phyloP scores from a whole-genome alignment of 2,329 filamentous ascomycete species.

The Colletotrichum truncatum region DNA sequence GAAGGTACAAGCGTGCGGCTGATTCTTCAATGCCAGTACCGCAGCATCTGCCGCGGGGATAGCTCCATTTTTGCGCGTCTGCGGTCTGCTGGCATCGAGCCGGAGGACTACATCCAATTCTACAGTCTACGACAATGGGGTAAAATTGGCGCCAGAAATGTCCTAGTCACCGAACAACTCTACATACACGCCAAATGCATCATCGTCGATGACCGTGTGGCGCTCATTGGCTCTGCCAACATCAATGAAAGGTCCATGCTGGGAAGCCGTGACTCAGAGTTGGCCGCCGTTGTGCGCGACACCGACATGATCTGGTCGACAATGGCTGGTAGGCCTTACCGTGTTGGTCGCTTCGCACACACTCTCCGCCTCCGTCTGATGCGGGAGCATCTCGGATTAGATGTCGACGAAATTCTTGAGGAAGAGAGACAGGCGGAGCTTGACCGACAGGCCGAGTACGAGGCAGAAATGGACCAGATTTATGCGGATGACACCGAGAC shows the following conservation, averaged over 20 bases:
- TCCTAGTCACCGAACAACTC: conserved; percentile 91
- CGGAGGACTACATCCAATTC: conserved; percentile 95
- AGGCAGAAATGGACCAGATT: conserved; percentile 69
- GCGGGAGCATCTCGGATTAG: conserved; percentile 95
- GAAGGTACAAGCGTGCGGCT: conserved; percentile 94
- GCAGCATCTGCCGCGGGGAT: conserved; percentile 93
- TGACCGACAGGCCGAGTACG: conserved; percentile 64
- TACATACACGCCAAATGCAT: conserved; percentile 99
- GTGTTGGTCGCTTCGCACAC: conserved; percentile 91
- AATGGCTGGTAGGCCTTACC: conserved; percentile 91
- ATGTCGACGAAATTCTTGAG: conserved; percentile 90
- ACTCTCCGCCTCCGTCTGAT: conserved; percentile 92
- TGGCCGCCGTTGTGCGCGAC: conserved; percentile 89
- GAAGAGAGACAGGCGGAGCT: conserved; percentile 76
- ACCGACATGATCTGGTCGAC: conserved; percentile 91
- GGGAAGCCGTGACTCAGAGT: conserved; percentile 90
- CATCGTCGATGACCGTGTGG: conserved; percentile 92
- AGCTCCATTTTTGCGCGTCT: conserved; percentile 91
- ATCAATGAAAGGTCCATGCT: conserved; percentile 98
- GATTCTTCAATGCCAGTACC: conserved; percentile 97
- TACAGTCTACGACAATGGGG: conserved; percentile 94
- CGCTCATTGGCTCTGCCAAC: conserved; percentile 95
- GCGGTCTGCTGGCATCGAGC: conserved; percentile 82
- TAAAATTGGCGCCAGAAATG: conserved; percentile 79
- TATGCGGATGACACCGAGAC: conserved; percentile 59